Percentiles rank a stretch among this genome's conserved stretches.
phyloP scores from a whole-genome alignment of 768 basidiomycete genomes.

The Dentipellis sp. region DNA sequence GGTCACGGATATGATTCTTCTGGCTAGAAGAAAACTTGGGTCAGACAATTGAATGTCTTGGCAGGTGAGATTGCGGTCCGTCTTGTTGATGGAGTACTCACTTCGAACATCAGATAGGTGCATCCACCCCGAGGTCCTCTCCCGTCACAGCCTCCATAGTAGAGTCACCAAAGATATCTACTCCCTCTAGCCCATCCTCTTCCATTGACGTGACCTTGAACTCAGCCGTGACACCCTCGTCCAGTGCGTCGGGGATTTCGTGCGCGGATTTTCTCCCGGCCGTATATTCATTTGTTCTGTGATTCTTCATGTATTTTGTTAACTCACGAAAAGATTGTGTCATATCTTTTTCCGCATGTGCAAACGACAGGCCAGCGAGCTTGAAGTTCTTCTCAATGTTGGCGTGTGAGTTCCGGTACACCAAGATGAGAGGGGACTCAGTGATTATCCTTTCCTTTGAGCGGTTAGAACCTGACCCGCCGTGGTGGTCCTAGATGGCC shows the following conservation, averaged over 20 bases:
- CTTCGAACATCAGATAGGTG: not conserved
- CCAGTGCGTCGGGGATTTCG: not conserved
- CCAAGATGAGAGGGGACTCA: not conserved
- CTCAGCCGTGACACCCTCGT: not conserved
- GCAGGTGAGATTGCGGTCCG: too few relatives aligned
- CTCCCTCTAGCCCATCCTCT: not conserved
- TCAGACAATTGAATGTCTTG: too few relatives aligned
- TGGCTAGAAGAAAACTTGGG: too few relatives aligned
- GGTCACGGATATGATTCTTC: too few relatives aligned
- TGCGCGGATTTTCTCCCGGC: not conserved
- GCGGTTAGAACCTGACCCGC: not conserved
- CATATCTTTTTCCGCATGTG: not conserved
- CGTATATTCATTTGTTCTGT: not conserved
- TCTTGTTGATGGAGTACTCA: too few relatives aligned
- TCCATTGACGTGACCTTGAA: not conserved
- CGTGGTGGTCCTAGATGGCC: not conserved
- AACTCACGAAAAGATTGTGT: not conserved
- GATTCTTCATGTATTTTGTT: not conserved
- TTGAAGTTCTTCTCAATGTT: not conserved
- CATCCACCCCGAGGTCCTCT: not conserved
- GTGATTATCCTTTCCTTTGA: not conserved
- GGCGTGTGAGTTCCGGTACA: not conserved
- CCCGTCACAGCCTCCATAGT: too few relatives aligned
- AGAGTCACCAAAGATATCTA: not conserved
- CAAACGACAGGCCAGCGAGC: not conserved